Evolutionary conservation across 257 asterid genomes (phyloP).

Genomic region (Fraxinus cuspidata): DNA sequence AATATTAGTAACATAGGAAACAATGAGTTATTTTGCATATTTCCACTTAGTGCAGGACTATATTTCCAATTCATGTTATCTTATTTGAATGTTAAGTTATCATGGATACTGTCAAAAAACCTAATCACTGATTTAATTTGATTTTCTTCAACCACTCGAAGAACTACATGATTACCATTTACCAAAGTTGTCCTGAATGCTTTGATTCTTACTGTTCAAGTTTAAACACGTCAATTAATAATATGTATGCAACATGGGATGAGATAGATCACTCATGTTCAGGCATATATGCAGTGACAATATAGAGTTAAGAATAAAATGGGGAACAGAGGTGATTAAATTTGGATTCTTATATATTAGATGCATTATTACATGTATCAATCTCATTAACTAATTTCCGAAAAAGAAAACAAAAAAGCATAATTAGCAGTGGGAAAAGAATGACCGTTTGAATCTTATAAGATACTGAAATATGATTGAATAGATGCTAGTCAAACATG

Average conservation of each 20-base stretch:
- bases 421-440: background rate
- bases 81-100: background rate
- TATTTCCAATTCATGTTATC: background rate
- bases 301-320: background rate
- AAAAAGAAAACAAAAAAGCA: background rate
- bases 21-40: background rate
- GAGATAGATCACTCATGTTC: background rate
- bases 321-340: background rate
- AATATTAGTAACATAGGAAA: background rate
- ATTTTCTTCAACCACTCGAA: background rate
- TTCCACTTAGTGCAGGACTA: background rate
- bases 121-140: background rate
- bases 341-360: background rate
- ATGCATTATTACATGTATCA: background rate
- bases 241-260: background rate
- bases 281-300: background rate
- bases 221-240: background rate
- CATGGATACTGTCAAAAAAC: background rate
- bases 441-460: background rate
- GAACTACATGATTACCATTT: background rate
- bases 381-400: background rate
- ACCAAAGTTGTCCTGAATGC: background rate
- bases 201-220: background rate
- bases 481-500: constrained; percentile 1
- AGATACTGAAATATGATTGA: background rate